Evolutionary conservation across 1,284 basidiomycete species (phyloP), one percentile per base, ranked within the genome.

Genomic region (Stygiomarasmius scandens): DNA sequence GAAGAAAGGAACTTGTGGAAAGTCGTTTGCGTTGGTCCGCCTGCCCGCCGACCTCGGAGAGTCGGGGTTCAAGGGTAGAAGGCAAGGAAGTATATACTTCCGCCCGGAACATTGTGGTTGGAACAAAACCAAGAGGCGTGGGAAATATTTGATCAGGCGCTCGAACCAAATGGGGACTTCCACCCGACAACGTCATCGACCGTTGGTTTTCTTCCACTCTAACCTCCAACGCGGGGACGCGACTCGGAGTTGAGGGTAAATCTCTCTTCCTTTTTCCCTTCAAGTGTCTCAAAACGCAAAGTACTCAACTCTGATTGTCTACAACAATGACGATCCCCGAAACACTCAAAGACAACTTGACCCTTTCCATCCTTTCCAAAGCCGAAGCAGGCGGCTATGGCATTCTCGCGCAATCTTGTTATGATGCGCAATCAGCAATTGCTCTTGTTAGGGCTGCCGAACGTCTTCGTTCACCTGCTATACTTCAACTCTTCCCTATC

Each of bases 381-480:
- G 78, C 78, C 1, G 75, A 81, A 64, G 64, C 67, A n/a, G 76
- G 71, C 23, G 74, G 74, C 12, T 80, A 80, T 61, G 78, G 78
- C 12, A 70, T 81, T 19, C 67, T 80, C 36, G 71, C 78, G 1
- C 78, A 80, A 61, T 69, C 69, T n/a, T 80, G 77, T 61, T 80
- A 80, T 62, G 78, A 80, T 62, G 72, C 77, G 0, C 73, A 79
- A 50, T 78, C 73, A 57, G 79, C 74, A 3, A 72, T 80, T 36
- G 77, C 70, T 0, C 73, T 81, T 22, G 76, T 80, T 5, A 76
- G 76, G 24, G 77, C 79, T 3, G 78, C 79, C 2, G 79, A 81
- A 63, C 71, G 76, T 32, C 70, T 70, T 43, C 70, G 67, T 36
- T 79, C 77, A 58, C 78, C 79, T 9, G 78, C 76, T 0, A 78